Evolutionary conservation across 2,329 filamentous ascomycete genomes (phyloP).

Genomic region (Aspergillus novofumigatus): DNA sequence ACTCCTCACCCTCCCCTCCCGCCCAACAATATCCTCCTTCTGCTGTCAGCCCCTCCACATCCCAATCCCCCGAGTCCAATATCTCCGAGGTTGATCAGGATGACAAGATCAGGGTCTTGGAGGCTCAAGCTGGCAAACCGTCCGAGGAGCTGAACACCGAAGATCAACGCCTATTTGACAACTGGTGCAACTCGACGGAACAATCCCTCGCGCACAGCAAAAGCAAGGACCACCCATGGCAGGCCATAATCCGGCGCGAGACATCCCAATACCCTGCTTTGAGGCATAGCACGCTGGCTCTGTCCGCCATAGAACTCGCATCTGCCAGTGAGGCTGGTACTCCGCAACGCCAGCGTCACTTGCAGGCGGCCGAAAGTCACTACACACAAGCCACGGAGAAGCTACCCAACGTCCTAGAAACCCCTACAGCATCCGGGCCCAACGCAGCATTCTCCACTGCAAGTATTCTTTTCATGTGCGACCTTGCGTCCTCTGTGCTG

Average conservation of each 20-base stretch:
- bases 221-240: slow-evolving; percentile 6
- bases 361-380: neutral
- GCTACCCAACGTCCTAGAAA: neutral
- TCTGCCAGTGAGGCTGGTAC: neutral
- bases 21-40: neutral
- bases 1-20: neutral
- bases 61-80: neutral
- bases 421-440: neutral
- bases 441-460: neutral
- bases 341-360: neutral
- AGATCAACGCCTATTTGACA: neutral
- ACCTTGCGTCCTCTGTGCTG: neutral
- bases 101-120: neutral
- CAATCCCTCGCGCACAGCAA: neutral
- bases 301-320: slow-evolving; percentile 3
- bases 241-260: slow-evolving; percentile 3
- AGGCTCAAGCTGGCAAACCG: neutral
- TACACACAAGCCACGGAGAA: neutral
- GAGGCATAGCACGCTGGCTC: slow-evolving; percentile 4
- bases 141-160: neutral
- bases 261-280: neutral
- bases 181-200: slow-evolving; percentile 2
- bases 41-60: neutral
- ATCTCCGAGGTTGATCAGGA: neutral
- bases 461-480: neutral